Evolutionary conservation across 2,329 filamentous ascomycete genomes (phyloP), one percentile per base, ranked within the genome.

Genomic region (Achaetomium macrosporum): DNA sequence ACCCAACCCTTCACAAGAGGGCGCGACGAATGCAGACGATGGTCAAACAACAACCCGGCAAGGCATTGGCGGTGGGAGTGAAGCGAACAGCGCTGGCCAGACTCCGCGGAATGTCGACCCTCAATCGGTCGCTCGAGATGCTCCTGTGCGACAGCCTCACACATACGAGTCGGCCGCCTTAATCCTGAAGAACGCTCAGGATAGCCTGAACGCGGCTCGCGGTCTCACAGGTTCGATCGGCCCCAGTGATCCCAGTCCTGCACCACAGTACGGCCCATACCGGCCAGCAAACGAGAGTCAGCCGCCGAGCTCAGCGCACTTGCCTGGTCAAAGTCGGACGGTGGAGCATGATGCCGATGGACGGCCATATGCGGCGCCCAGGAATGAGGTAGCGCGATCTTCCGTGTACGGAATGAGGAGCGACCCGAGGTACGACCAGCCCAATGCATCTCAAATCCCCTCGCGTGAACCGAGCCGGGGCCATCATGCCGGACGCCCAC

Each of bases 381-480:
- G 79, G 59, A 81, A 73, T 49, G 83, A 87, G 62, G 75, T 78
- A 6, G 78, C 79, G 19, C 75, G 75, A 50, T 77, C 79, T 5
- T 81, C 83, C 16, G 70, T 78, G 53, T 77, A 79, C 41, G 77
- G 76, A 31, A 71, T 72, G 39, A 78, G 84, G 57, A 81, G 77
- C 60, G 83, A 86, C 62, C 85, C 86, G 15, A 77, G 84, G 59
- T 78, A 80, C 42, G 78, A 77, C 20, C 71, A 73, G 10, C 77
- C 80, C 40, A 79, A 85, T 65, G 76, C 82, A 54, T 73, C 80
- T 12, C 75, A 78, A 16, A 76, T 85, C 43, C 83, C 84, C 2
- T 77, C 81, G 33, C 77, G 87, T 62, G 87, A 91, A 61, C 74
- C 77, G 19, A 90, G 83, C 64, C 78, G 83, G 59, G 76, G 81